Evolutionary conservation across 495 filamentous ascomycete species (phyloP), one percentile per base, ranked within the genome.

Genomic region (Ramalina intermedia): DNA sequence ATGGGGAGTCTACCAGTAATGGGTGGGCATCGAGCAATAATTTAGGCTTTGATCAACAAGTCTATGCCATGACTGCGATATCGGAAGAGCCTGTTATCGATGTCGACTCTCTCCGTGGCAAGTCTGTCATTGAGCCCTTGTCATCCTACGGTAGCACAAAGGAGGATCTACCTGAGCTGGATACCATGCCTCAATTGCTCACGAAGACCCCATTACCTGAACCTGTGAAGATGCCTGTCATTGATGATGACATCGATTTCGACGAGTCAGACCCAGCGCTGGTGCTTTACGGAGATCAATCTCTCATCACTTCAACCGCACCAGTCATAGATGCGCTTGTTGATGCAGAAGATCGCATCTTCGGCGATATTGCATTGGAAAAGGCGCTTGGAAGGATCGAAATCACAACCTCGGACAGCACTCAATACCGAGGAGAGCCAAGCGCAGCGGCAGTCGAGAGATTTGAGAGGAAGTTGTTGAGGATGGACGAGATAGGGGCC

Each of bases 61-160:
- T 94, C 39, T 96, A 80, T 55, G 76, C 86, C 44, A 79, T 94
- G n/a, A 63, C 82, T 16, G 77, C 84, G 41, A 70, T 93, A 16
- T 85, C 87, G 11, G 71, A 82, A 52, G 74, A 81, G 3, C 81
- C 82, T 24, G 68, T 64, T n/a, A 58, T 82, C 37, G 70, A 80
- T 50, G 61, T 58, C 6, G 69, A 72, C 40, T 56, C 69, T 38
- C 67, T 91, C 7, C 79, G 78, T 33, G 82, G 84, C 54, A 90
- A 91, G 67, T 62, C 71, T 1, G 6, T 37, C 13, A 37, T 47
- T 13, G 44, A 47, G 16, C 44, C 44, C 18, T 27, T 21, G 6
- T 69, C 72, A 8, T 66, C 64, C 50, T 67, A 70, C 9, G 63
- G 69, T 53, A 57, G 63, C 17, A 52, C 62, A 14, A 80, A 80